A percentile compares a stretch with the other conserved stretches of the same genome.
Evolutionary conservation across 768 basidiomycete species (phyloP).

Genomic region (Gymnopilus dilepis): DNA sequence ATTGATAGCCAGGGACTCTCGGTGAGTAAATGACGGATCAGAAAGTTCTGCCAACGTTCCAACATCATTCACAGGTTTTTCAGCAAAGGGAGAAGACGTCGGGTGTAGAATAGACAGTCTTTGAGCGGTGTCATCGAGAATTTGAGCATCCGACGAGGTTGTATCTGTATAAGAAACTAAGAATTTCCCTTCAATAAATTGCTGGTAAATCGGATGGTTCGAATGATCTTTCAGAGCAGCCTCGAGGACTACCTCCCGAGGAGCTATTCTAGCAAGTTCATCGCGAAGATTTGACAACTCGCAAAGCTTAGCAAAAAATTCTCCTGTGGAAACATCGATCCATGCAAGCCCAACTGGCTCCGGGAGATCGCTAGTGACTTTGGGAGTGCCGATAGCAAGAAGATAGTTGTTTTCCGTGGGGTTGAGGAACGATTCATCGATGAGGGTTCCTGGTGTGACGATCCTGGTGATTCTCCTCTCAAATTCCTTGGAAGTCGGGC

Average conservation of each 20-base stretch:
- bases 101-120: background rate
- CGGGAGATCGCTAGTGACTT: slow-evolving; percentile 12
- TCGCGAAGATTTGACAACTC: slow-evolving; percentile 66
- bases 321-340: slow-evolving; percentile 95
- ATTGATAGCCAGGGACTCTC: slow-evolving; percentile 61
- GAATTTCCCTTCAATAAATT: slow-evolving; percentile 57
- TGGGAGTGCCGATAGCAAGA: slow-evolving; percentile 56
- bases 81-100: background rate
- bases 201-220: slow-evolving; percentile 51
- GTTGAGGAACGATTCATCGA: slow-evolving; percentile 89
- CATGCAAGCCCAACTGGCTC: slow-evolving; percentile 77
- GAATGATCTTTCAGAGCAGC: slow-evolving; percentile 39
- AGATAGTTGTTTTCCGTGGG: slow-evolving; percentile 91
- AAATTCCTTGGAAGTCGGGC: slow-evolving; percentile 61
- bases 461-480: slow-evolving; percentile 85
- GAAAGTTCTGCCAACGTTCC: background rate
- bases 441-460: slow-evolving; percentile 92
- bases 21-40: background rate
- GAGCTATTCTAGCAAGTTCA: slow-evolving; percentile 80
- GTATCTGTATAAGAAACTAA: slow-evolving; percentile 54
- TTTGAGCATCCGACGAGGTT: background rate
- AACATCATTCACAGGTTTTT: background rate
- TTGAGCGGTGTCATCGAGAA: background rate
- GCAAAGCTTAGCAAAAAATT: slow-evolving; percentile 80
- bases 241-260: slow-evolving; percentile 75